Base-by-base conservation (phyloP, 1,139 yeast species). In the Pichia sp. region DNA sequence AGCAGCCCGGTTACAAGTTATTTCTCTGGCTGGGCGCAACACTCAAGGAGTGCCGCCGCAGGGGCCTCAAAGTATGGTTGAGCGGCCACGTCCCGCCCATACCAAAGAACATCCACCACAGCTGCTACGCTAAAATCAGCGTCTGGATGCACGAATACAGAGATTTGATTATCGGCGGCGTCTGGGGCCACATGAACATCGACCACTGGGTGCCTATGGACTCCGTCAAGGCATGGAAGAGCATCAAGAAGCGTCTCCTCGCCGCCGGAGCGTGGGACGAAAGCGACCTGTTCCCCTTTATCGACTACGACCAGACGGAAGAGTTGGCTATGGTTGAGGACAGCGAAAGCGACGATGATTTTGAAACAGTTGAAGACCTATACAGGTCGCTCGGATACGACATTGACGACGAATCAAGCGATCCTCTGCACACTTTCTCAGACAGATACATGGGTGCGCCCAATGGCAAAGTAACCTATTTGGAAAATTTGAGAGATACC, bases 11-110 rank as follows among this genome's bases (percentile, higher is more conserved):
- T 0, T 86, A 85, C 67, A 80, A 83, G 64, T 73, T 87, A 55
- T 80, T 88, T 61, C 77, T 83, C 58, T 89, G 96, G 96, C 71
- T 89, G 14, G 93, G 95, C 3, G 77, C 80, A 50, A 85, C 85
- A 2, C 74, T 89, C 59, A 80, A 84, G 64, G 95, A 88, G 66
- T 72, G 88, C 71, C 76, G 96, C 63, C 73, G 76, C n/a, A 74
- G 95, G 60, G 78, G 80, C 27, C 84, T 89, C 84, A 88, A 88
- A 69, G 95, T 86, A 9, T 89, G 96, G 96, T 70, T 89, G 34
- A 74, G 84, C 49, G 96, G 96, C 2, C 96, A 89, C 72, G 96
- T 89, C 14, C 96, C 96, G 3, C 95, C 96, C 4, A 82, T 84
- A 53, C 83, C 84, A 48, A 87, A 87, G 69, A 87, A 88, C 68